Percentiles rank a stretch among this genome's conserved stretches.
phyloP scores from a whole-genome alignment of 257 asterid genomes.

The Anisodus tanguticus region DNA sequence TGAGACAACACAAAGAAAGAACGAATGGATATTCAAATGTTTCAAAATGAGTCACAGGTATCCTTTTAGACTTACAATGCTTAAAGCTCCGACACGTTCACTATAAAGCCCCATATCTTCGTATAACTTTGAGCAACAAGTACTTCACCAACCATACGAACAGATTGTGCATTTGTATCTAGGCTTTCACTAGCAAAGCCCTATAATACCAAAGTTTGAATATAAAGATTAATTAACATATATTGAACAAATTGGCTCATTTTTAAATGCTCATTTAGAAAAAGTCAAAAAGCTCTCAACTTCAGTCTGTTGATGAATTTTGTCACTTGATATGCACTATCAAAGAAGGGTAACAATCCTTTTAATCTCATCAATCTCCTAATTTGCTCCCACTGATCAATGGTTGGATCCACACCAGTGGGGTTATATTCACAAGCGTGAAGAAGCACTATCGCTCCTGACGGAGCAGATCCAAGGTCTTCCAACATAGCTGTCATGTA shows the following conservation, averaged over 20 bases:
- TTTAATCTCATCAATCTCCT: conserved; percentile 84
- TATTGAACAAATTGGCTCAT: not conserved
- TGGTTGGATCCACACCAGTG: conserved; percentile 98
- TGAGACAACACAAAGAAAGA: not conserved
- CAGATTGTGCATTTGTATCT: conserved; percentile 85
- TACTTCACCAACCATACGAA: conserved; percentile 87
- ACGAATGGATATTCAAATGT: not conserved
- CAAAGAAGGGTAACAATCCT: conserved; percentile 90
- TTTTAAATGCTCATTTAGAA: not conserved
- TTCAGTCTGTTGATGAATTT: not conserved
- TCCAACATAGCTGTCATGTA: conserved; percentile 77
- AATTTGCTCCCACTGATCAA: conserved; percentile 90
- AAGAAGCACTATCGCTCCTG: conserved; percentile 91
- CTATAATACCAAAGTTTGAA: conserved; percentile 39
- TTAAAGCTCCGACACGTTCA: conserved; percentile 98
- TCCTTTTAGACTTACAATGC: conserved; percentile 71
- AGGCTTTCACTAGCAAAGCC: conserved; percentile 98
- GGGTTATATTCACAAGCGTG: conserved; percentile 99
- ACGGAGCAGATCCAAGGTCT: conserved; percentile 94
- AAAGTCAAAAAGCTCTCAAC: not conserved
- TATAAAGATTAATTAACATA: conserved; percentile 15
- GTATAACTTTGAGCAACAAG: conserved; percentile 95
- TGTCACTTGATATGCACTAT: conserved; percentile 95
- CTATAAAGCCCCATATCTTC: conserved; percentile 97
- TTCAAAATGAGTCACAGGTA: conserved; percentile 15